phyloP scores from a whole-genome alignment of 116 monocot genomes.

The Phalaenopsis hybrid region DNA sequence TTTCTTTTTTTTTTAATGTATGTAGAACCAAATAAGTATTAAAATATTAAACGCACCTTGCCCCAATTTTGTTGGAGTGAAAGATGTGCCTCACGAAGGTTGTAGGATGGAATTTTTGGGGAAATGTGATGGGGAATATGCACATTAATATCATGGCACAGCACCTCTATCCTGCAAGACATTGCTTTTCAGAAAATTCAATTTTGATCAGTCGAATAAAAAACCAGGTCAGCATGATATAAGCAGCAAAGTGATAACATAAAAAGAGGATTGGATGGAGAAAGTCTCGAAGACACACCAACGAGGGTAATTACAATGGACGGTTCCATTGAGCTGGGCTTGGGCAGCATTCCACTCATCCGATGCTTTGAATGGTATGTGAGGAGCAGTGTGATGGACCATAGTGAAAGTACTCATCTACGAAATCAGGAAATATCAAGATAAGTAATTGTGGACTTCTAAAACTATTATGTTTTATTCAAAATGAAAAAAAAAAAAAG shows the following conservation, averaged over 20 bases:
- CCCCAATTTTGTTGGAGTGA: conserved; percentile 91
- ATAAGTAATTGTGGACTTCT: conserved; percentile 5
- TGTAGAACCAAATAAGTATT: too few species aligned
- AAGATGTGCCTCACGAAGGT: conserved; percentile 66
- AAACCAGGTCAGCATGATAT: not conserved
- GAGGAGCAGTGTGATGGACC: conserved; percentile 98
- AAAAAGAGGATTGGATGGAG: too few species aligned
- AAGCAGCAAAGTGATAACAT: not conserved
- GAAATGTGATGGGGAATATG: conserved; percentile 96
- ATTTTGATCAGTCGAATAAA: not conserved
- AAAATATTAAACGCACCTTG: conserved; percentile 40
- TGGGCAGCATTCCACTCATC: conserved; percentile 87
- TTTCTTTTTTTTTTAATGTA: too few species aligned
- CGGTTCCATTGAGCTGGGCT: conserved; percentile 83
- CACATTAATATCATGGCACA: conserved; percentile 95
- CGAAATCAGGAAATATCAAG: conserved; percentile 6
- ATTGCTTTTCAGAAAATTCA: not conserved
- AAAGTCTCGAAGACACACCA: conserved; percentile 35
- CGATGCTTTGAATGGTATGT: conserved; percentile 84
- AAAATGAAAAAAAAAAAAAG: not conserved
- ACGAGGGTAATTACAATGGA: conserved; percentile 80
- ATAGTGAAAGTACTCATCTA: conserved; percentile 99
- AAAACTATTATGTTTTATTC: not conserved
- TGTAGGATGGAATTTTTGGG: conserved; percentile 94
- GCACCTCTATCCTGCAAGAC: conserved; percentile 82